phyloP scores from a whole-genome alignment of 257 asterid species.

The Nyctanthes arbortristis region DNA sequence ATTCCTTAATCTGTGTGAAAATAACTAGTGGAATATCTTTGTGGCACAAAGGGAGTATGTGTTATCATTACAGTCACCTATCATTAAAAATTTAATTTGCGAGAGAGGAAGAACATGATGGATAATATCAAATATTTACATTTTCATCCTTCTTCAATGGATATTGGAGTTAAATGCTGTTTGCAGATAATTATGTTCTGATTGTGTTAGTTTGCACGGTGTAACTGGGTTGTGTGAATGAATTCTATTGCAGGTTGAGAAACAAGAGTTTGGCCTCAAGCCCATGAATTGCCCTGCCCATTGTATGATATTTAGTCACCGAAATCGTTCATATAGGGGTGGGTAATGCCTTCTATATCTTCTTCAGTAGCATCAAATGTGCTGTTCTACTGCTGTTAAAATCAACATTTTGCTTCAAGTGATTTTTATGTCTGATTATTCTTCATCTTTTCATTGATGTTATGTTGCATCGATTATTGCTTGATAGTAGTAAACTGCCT shows the following conservation, averaged over 20 bases:
- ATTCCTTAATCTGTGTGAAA: no score
- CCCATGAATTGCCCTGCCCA: slow-evolving; percentile 99
- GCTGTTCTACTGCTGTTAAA: not conserved
- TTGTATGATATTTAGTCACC: slow-evolving; percentile 88
- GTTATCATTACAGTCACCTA: not conserved
- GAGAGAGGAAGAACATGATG: not conserved
- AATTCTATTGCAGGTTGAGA: slow-evolving; percentile 68
- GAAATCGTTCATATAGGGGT: slow-evolving; percentile 99
- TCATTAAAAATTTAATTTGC: not conserved
- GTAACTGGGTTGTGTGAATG: slow-evolving; percentile 18
- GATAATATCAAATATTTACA: not conserved
- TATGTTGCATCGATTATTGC: not conserved
- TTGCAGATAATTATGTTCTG: not conserved
- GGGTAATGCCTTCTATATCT: slow-evolving; percentile 15
- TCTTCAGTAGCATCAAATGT: slow-evolving; percentile 13
- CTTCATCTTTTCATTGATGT: not conserved
- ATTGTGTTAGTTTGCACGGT: slow-evolving; percentile 14
- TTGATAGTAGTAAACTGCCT: not conserved
- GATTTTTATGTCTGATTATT: not conserved
- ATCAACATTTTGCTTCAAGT: not conserved
- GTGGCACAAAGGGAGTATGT: no score
- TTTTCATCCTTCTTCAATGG: not conserved
- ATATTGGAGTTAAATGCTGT: not conserved
- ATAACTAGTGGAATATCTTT: no score
- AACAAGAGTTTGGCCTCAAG: slow-evolving; percentile 95